These are phyloP conservation scores for Candida glucosophila DNA, from an alignment of 1,139 yeast species.

Conservation along the genomic window DNA sequence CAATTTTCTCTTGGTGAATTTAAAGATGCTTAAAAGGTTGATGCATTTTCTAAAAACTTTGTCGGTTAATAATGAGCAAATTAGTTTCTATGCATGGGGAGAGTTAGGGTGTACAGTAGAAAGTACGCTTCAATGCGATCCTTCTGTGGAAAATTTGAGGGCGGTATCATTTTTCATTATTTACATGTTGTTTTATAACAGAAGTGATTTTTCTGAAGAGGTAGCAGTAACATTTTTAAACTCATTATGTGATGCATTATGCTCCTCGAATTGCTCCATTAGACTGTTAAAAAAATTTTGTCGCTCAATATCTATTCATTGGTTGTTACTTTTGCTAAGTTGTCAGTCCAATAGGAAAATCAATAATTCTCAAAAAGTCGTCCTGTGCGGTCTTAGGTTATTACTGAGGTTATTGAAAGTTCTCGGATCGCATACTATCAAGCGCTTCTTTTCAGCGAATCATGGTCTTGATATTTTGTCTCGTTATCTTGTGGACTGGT, in stretches of 20 bases:
- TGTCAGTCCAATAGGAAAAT: constrained; percentile 10
- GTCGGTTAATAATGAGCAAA: constrained; percentile 5
- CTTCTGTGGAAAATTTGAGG: constrained; percentile 31
- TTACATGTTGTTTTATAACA: constrained; percentile 23
- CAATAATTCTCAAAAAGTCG: constrained; percentile 23
- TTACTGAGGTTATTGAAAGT: constrained; percentile 40
- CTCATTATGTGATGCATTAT: constrained; percentile 22
- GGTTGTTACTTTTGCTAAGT: constrained; percentile 50
- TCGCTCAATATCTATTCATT: constrained; percentile 53
- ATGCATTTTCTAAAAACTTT: constrained; percentile 41
- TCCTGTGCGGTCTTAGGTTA: constrained; percentile 39
- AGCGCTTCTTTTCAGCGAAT: constrained; percentile 41
- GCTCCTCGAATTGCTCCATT: constrained; percentile 24
- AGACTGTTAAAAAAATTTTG: constrained; percentile 40
- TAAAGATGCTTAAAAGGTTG: constrained; percentile 47
- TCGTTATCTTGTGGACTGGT: constrained; percentile 34
- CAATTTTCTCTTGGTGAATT: constrained; percentile 36
- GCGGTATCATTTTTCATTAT: constrained; percentile 27
- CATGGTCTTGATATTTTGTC: constrained; percentile 49
- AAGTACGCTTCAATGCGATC: constrained; percentile 10
- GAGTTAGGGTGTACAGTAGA: constrained; percentile 15
- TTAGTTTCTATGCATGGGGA: constrained; percentile 4
- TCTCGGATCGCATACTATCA: constrained; percentile 39
- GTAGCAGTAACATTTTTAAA: constrained; percentile 22
- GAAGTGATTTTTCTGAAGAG: constrained; percentile 16